These are phyloP conservation scores for Lumnitzera racemosa DNA, from an alignment of 345 rosid genomes.

Conservation along the genomic window DNA sequence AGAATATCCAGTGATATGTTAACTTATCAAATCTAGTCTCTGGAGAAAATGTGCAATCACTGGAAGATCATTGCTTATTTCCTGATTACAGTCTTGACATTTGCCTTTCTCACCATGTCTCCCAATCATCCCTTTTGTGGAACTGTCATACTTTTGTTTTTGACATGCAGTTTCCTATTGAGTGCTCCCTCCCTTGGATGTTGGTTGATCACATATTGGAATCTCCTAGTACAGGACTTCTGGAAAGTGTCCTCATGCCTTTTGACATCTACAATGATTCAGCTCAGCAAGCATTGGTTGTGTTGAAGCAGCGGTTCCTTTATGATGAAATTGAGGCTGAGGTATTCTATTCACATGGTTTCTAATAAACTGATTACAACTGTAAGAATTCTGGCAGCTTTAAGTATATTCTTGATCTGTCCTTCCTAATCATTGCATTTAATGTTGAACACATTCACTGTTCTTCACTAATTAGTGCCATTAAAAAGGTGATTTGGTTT, in stretches of 20 bases:
- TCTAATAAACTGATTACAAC: too few relatives aligned
- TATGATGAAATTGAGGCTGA: slow-evolving; percentile 99
- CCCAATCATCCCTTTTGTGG: slow-evolving; percentile 4
- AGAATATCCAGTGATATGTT: neutral
- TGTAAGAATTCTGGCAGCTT: too few relatives aligned
- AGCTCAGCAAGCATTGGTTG: slow-evolving; percentile 91
- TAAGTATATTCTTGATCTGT: too few relatives aligned
- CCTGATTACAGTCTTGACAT: neutral
- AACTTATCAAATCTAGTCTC: neutral
- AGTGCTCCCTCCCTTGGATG: slow-evolving; percentile 99
- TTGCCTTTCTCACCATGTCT: slow-evolving; percentile 1
- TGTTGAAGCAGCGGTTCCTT: slow-evolving; percentile 84
- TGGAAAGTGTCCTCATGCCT: slow-evolving; percentile 88
- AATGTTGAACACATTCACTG: too few relatives aligned
- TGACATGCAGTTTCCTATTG: slow-evolving; percentile 73
- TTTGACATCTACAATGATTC: slow-evolving; percentile 98
- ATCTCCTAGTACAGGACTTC: slow-evolving; percentile 69
- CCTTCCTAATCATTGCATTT: too few relatives aligned
- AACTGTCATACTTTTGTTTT: slow-evolving; percentile 5
- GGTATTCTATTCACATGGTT: slow-evolving; percentile 27
- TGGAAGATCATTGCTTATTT: neutral
- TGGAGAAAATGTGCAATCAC: neutral
- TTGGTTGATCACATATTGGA: slow-evolving; percentile 85
- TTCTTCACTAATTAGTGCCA: too few relatives aligned
- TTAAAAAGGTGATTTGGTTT: too few relatives aligned